phyloP scores from a whole-genome alignment of 495 filamentous ascomycete genomes.

The Entonaema liquescens region DNA sequence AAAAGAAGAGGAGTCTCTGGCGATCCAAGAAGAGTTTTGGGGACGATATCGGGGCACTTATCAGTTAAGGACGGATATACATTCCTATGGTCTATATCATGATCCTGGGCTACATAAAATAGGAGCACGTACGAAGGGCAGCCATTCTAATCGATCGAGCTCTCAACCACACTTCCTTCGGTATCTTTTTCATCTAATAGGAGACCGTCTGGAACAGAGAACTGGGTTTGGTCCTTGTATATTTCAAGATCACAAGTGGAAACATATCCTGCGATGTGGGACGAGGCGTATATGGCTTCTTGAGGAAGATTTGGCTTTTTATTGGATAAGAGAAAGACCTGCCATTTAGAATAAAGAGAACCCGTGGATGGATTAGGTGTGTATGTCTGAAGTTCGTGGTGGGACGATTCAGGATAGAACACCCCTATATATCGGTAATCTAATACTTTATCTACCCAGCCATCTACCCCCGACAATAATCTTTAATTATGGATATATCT shows the following conservation, averaged over 20 bases:
- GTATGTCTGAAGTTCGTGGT: slow-evolving; percentile 31
- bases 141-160: neutral
- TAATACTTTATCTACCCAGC: slow-evolving; percentile 38
- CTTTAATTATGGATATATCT: neutral
- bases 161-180: slow-evolving; percentile 3
- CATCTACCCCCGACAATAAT: neutral
- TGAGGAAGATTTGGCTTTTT: slow-evolving; percentile 22
- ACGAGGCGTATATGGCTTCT: slow-evolving; percentile 32
- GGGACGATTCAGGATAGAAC: slow-evolving; percentile 42
- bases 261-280: slow-evolving; percentile 3
- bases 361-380: slow-evolving; percentile 16
- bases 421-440: slow-evolving; percentile 41
- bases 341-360: slow-evolving; percentile 32
- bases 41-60: slow-evolving; percentile 52
- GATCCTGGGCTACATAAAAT: slow-evolving; percentile 42
- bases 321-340: slow-evolving; percentile 34
- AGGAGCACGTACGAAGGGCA: slow-evolving; percentile 15
- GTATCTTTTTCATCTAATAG: slow-evolving; percentile 14
- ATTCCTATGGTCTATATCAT: slow-evolving; percentile 35
- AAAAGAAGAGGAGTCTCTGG: slow-evolving; percentile 80
- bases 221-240: slow-evolving; percentile 36
- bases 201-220: slow-evolving; percentile 5
- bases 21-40: slow-evolving; percentile 67
- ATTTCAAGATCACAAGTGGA: slow-evolving; percentile 31
- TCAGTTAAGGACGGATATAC: slow-evolving; percentile 46